Conservation (phyloP, 139 green algal species). For the Chlamydomonas sphaeroides region DNA sequence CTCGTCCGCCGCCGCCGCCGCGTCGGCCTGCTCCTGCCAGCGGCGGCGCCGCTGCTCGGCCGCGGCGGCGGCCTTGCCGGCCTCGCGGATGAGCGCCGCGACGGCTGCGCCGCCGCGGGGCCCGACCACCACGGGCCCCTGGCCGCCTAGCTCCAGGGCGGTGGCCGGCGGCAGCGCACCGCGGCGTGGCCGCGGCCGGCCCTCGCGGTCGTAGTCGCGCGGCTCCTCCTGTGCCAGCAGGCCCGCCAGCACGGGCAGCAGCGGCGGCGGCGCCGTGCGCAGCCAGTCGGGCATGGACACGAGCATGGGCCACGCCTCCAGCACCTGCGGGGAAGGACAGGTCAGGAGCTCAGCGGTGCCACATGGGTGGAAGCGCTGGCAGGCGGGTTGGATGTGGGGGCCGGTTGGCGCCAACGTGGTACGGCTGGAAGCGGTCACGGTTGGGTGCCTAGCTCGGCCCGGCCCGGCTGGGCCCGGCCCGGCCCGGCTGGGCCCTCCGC, state of each 20-base stretch:
- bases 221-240: slow-evolving; percentile 23
- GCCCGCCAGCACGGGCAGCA: slow-evolving; percentile 26
- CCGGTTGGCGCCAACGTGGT: too few relatives aligned
- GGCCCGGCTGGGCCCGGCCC: too few relatives aligned
- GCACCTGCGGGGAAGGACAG: too few relatives aligned
- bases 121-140: slow-evolving; percentile 28
- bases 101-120: slow-evolving; percentile 3
- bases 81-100: slow-evolving; percentile 8
- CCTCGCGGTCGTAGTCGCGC: slow-evolving; percentile 29
- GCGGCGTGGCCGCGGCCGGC: slow-evolving; percentile 5
- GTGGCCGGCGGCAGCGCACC: neutral
- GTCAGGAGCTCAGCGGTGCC: too few relatives aligned
- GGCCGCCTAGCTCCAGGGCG: slow-evolving; percentile 9
- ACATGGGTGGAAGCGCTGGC: too few relatives aligned
- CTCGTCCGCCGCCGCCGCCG: neutral
- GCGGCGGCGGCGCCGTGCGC: neutral
- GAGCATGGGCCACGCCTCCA: slow-evolving; percentile 25
- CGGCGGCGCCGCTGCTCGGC: neutral
- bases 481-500: neutral
- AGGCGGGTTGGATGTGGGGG: too few relatives aligned
- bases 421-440: too few relatives aligned
- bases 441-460: too few relatives aligned
- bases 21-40: neutral
- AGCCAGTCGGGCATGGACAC: slow-evolving; percentile 36
- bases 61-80: neutral